A percentile compares a stretch with the other conserved stretches of the same genome.
Evolutionary conservation across 768 basidiomycete species (phyloP).

Genomic region (Termitomyces bulborhizus): DNA sequence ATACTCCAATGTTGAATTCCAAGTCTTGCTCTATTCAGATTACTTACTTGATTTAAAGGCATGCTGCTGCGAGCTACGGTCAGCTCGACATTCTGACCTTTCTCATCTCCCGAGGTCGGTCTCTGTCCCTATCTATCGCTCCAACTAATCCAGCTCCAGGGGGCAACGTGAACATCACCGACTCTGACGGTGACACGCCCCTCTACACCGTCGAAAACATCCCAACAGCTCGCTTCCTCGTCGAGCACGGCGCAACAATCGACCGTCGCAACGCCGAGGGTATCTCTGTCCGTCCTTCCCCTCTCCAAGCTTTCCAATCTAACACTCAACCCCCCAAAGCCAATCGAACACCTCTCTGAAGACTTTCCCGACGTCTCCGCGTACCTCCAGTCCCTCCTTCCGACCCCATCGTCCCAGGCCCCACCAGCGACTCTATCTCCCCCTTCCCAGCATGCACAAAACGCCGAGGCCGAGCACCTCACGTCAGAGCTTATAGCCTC

Average conservation of each 20-base stretch:
- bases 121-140: too few relatives aligned
- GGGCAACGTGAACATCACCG: conserved; percentile 82
- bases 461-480: conserved; percentile 38
- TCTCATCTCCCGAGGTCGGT: conserved; percentile 52
- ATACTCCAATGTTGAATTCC: conserved; percentile 64
- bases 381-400: conserved; percentile 44
- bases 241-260: conserved; percentile 69
- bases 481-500: conserved; percentile 51
- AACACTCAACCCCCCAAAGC: conserved; percentile 31
- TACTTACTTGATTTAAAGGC: conserved; percentile 38
- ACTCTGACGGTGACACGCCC: conserved; percentile 88
- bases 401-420: conserved; percentile 10
- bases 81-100: conserved; percentile 73
- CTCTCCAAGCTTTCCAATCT: neutral
- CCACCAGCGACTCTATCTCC: conserved; percentile 6
- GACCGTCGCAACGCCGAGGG: conserved; percentile 65
- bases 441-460: conserved; percentile 64
- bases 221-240: conserved; percentile 70
- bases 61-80: conserved; percentile 91
- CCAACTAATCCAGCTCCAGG: conserved; percentile 17
- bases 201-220: conserved; percentile 84
- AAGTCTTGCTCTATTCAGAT: conserved; percentile 6
- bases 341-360: conserved; percentile 61
- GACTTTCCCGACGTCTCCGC: conserved; percentile 66
- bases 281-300: conserved; percentile 52